A percentile compares a stretch with the other conserved stretches of the same genome.
Evolutionary conservation across 2,329 filamentous ascomycete species (phyloP).

Genomic region (Remersonia thermophila): DNA sequence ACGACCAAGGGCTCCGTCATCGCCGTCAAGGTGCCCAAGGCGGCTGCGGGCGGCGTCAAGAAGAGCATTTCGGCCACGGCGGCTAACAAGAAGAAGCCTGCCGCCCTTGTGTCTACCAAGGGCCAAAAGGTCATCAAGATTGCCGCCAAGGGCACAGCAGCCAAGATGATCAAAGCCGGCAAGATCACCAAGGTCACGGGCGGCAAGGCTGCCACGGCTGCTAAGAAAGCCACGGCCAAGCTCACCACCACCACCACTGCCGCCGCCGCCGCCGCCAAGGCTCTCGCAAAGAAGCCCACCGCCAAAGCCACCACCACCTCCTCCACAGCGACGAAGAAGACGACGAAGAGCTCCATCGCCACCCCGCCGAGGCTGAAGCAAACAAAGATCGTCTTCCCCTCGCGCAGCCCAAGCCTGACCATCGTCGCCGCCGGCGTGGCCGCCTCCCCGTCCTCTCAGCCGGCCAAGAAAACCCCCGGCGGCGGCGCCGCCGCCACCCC

Average conservation of each 20-base stretch:
- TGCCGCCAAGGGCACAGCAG: neutral
- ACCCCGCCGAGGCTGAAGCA: neutral
- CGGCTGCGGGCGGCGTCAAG: neutral
- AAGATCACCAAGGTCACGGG: neutral
- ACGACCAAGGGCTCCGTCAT: constrained; percentile 19
- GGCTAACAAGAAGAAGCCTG: neutral
- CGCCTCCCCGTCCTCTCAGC: neutral
- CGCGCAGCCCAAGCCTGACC: constrained; percentile 12
- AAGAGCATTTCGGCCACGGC: too few species aligned
- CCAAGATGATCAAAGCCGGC: neutral
- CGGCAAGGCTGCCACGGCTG: neutral
- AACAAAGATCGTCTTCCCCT: constrained; percentile 4
- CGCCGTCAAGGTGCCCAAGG: constrained; percentile 5
- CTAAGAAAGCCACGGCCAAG: neutral
- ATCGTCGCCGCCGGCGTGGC: constrained; percentile 12
- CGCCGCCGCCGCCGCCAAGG: neutral
- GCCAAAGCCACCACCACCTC: neutral
- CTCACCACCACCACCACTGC: neutral
- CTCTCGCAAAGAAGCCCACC: neutral
- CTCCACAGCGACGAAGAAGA: neutral
- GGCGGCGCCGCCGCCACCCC: neutral
- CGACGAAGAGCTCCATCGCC: neutral
- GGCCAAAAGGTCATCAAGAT: neutral
- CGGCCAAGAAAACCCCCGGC: neutral
- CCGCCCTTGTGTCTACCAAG: neutral